phyloP scores from a whole-genome alignment of 106 monocot genomes.

The Acanthochlamys bracteata region DNA sequence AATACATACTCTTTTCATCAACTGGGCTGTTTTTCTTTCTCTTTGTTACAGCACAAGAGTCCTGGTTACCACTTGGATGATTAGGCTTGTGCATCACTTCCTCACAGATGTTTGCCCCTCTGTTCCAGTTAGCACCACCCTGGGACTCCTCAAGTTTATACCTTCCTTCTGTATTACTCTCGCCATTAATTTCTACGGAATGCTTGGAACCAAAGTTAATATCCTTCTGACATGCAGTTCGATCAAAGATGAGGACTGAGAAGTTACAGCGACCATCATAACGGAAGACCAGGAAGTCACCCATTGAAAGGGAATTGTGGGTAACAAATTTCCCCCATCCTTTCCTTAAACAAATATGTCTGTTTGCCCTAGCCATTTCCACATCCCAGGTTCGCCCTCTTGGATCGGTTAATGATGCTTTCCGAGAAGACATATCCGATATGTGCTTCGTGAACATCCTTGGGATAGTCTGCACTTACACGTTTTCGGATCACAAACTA shows the following conservation, averaged over 20 bases:
- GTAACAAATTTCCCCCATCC: conserved; percentile 16
- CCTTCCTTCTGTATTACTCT: neutral
- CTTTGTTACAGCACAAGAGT: neutral
- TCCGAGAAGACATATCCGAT: no score
- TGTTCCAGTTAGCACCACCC: neutral
- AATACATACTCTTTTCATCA: neutral
- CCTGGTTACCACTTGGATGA: neutral
- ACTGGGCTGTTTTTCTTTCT: neutral
- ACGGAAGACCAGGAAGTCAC: conserved; percentile 19
- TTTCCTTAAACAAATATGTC: conserved; percentile 3
- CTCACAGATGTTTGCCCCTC: neutral
- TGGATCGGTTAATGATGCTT: no score
- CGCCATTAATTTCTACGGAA: neutral
- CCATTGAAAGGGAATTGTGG: conserved; percentile 5
- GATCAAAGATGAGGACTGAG: conserved; percentile 18
- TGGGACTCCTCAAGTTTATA: neutral
- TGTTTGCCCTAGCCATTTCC: neutral
- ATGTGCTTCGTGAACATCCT: no score
- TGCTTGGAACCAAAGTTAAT: neutral
- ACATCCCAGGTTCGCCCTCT: conserved; percentile 12
- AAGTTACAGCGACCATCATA: conserved; percentile 8
- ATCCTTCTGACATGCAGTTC: conserved; percentile 14
- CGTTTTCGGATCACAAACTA: no score
- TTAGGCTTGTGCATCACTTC: neutral
- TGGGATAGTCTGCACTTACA: no score